Evolutionary conservation across 495 filamentous ascomycete genomes (phyloP).

Genomic region (Annulohypoxylon stygium): DNA sequence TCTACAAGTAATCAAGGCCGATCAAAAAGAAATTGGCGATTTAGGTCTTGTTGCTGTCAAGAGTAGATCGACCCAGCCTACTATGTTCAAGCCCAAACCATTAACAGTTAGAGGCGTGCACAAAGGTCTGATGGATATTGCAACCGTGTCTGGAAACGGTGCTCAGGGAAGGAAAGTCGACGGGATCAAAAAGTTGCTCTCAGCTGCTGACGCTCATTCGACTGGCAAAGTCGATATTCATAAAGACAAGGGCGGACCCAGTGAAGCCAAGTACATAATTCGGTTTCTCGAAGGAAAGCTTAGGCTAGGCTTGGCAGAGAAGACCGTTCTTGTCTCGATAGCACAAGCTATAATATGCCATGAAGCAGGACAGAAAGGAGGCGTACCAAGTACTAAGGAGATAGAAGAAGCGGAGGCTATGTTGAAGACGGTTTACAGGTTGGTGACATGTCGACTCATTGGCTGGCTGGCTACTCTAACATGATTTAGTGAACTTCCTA

Average conservation of each 20-base stretch:
- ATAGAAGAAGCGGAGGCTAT: slow-evolving; percentile 85
- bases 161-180: slow-evolving; percentile 92
- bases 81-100: slow-evolving; percentile 97
- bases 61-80: slow-evolving; percentile 91
- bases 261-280: slow-evolving; percentile 93
- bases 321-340: slow-evolving; percentile 87
- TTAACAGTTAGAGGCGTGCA: slow-evolving; percentile 89
- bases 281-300: slow-evolving; percentile 95
- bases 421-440: slow-evolving; percentile 92
- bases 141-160: slow-evolving; percentile 86
- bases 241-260: slow-evolving; percentile 92
- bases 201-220: slow-evolving; percentile 79
- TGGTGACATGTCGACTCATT: slow-evolving; percentile 36
- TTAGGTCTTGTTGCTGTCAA: slow-evolving; percentile 95
- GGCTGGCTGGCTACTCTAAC: slow-evolving; percentile 32
- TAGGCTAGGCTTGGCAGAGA: slow-evolving; percentile 90
- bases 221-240: slow-evolving; percentile 87
- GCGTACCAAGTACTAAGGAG: slow-evolving; percentile 77
- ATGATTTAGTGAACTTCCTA: slow-evolving; percentile 79
- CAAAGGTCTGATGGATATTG: slow-evolving; percentile 88
- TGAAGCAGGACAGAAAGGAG: slow-evolving; percentile 75
- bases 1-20: slow-evolving; percentile 86
- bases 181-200: slow-evolving; percentile 92
- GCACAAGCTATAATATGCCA: slow-evolving; percentile 89
- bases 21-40: slow-evolving; percentile 96